Percentiles rank a stretch among this genome's conserved stretches.
Conservation (phyloP, 2,329 filamentous ascomycete species). For the Thelonectria discophora region DNA sequence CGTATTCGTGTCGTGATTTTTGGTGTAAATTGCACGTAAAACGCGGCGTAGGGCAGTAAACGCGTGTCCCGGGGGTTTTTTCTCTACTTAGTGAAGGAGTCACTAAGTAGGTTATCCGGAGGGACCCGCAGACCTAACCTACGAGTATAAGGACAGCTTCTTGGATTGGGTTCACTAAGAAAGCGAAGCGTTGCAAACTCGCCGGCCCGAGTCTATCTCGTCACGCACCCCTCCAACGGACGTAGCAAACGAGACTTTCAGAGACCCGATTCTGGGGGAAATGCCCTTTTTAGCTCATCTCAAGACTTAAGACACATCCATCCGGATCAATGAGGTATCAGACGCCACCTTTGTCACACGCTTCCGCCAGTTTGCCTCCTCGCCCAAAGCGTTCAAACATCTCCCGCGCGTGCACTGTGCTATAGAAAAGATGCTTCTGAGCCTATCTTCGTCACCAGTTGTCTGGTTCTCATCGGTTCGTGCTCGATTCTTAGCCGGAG, state of each 20-base stretch:
- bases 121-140: too few species aligned
- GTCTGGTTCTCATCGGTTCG: conserved; percentile 6
- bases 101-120: too few species aligned
- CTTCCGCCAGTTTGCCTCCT: conserved; percentile 25
- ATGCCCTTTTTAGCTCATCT: conserved; percentile 19
- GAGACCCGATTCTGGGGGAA: conserved; percentile 21
- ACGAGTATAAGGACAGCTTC: conserved; percentile 4
- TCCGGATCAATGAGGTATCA: conserved; percentile 25
- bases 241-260: conserved; percentile 2
- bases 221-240: neutral
- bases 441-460: neutral
- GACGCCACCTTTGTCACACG: conserved; percentile 29
- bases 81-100: too few species aligned
- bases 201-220: neutral
- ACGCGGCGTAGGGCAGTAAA: too few species aligned
- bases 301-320: conserved; percentile 20
- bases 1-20: too few species aligned
- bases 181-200: conserved; percentile 14
- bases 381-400: conserved; percentile 8
- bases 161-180: conserved; percentile 21
- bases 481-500: conserved; percentile 8
- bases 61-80: too few species aligned
- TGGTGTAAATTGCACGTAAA: too few species aligned
- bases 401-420: conserved; percentile 23
- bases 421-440: neutral